These are phyloP conservation scores for Cucumis variabilis DNA, from an alignment of 331 rosid species.

Conservation along the genomic window DNA sequence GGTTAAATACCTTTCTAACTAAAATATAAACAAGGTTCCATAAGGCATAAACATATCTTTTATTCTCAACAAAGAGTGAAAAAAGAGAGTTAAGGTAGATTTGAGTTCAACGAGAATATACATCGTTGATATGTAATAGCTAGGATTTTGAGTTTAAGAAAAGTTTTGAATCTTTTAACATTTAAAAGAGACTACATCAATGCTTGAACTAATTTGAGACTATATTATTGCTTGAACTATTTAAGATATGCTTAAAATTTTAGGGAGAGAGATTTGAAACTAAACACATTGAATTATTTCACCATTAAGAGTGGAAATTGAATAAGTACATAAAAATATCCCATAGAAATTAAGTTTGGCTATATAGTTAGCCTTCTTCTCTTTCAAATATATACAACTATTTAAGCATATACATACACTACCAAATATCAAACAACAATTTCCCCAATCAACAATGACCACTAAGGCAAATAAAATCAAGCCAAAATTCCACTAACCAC, in stretches of 20 bases:
- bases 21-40: too few relatives aligned
- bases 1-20: too few relatives aligned
- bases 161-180: background rate
- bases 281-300: background rate
- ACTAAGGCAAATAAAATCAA: background rate
- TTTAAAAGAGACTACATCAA: too few relatives aligned
- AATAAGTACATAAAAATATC: too few relatives aligned
- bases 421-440: background rate
- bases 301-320: background rate
- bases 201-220: background rate
- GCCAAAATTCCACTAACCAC: background rate
- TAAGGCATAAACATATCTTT: too few relatives aligned
- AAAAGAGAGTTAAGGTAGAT: too few relatives aligned
- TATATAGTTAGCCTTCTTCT: background rate
- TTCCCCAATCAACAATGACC: background rate
- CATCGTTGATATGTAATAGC: too few relatives aligned
- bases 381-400: background rate
- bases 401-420: background rate
- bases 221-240: background rate
- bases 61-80: too few relatives aligned
- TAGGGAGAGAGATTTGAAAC: background rate
- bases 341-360: background rate
- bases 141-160: background rate
- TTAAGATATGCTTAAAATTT: background rate
- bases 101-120: too few relatives aligned